These are phyloP conservation scores for Candida neerlandica DNA, from an alignment of 1,139 yeast species.

Conservation along the genomic window DNA sequence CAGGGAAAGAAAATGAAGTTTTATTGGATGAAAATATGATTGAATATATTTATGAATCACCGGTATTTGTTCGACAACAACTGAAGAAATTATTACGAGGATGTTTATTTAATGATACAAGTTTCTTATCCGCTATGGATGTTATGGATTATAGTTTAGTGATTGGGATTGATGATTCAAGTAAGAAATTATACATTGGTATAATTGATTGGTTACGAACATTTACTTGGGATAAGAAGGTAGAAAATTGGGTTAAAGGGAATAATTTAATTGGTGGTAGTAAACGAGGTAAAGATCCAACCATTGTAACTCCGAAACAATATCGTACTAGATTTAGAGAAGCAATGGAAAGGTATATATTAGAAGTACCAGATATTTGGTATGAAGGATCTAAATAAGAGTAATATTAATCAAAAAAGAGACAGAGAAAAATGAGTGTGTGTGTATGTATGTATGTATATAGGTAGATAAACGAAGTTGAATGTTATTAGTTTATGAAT, in stretches of 20 bases:
- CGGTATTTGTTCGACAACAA: slow-evolving; percentile 90
- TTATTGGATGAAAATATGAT: slow-evolving; percentile 96
- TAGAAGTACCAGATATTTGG: slow-evolving; percentile 94
- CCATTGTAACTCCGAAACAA: slow-evolving; percentile 95
- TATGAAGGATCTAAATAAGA: slow-evolving; percentile 26
- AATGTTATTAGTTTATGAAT: too few relatives aligned
- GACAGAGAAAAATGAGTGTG: background rate
- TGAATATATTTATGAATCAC: slow-evolving; percentile 94
- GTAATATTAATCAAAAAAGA: background rate
- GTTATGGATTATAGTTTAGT: slow-evolving; percentile 98
- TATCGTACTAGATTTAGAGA: slow-evolving; percentile 92
- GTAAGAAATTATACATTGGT: slow-evolving; percentile 78
- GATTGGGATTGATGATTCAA: slow-evolving; percentile 76
- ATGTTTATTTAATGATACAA: slow-evolving; percentile 91
- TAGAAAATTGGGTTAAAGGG: slow-evolving; percentile 98
- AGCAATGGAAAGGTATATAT: slow-evolving; percentile 94
- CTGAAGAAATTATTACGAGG: slow-evolving; percentile 84
- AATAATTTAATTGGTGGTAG: slow-evolving; percentile 74
- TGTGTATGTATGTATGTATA: too few relatives aligned
- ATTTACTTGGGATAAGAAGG: slow-evolving; percentile 97
- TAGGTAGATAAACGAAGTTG: too few relatives aligned
- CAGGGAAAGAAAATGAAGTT: slow-evolving; percentile 95
- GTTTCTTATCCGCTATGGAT: slow-evolving; percentile 94
- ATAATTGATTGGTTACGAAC: slow-evolving; percentile 95
- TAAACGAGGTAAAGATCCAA: slow-evolving; percentile 90